Evolutionary conservation across 202 grass and related monocot genomes (phyloP), one percentile per base, ranked within the genome.

Genomic region (Setaria italica): DNA sequence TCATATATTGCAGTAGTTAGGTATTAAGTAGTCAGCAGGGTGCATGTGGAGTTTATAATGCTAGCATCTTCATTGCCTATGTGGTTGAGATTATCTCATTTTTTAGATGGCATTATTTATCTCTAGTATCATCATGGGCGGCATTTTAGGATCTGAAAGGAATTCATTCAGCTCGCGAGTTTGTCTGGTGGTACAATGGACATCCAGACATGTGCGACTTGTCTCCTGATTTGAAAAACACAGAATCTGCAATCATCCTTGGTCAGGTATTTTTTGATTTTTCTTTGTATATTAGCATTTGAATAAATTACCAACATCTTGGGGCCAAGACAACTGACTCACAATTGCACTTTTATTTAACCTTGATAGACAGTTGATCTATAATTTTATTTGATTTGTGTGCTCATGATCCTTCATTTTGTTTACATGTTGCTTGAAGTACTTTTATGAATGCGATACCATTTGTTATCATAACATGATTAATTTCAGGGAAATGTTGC

Each of bases 171-270:
- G 93, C 96, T 72, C 89, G 96, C 67, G 93, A 99, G 76, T 96
- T 99, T 67, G 93, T 96, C 42, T 96, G 96, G 96, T 99, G 93
- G 93, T 99, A 99, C 72, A 99, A 99, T 91, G 96, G 96, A 43
- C 96, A 95, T 69, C 96, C 93, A 76, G 93, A 95, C 84, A 88
- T 77, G 72, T 74, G 43, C 45, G 42, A 87, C 21, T 86, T 99
- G 88, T 53, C 46, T 81, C 93, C 93, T 56, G 90, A 99, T 79
- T 82, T 99, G 67, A 84, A 62, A 86, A 89, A 72, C 33, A 91
- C 91, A 57, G 90, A 96, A 84, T 88, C 96, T 67, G 93, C 91
- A 64, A 86, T 99, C 41, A 82, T 96, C 65, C 90, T 99, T 88
- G 96, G 93, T 41, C 93, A 95, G 96, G 96, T 99, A 87, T 76